phyloP scores from a whole-genome alignment of 345 rosid species.

The Camelina laxa region DNA sequence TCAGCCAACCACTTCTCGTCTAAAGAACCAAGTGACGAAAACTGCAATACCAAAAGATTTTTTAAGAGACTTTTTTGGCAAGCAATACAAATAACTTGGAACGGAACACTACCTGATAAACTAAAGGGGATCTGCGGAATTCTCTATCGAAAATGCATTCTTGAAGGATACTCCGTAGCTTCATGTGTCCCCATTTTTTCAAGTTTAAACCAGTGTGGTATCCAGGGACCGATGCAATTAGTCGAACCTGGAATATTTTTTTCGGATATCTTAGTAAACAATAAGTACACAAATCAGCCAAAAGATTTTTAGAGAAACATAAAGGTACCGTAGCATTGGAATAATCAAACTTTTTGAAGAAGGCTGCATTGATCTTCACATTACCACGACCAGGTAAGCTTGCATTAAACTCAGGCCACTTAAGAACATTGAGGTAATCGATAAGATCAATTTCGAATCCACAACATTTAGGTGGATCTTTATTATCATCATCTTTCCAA shows the following conservation, averaged over 20 bases:
- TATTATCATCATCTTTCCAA: conserved; percentile 69
- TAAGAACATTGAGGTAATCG: conserved; percentile 80
- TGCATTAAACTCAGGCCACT: conserved; percentile 86
- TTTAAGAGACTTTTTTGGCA: not conserved
- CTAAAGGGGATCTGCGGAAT: conserved; percentile 77
- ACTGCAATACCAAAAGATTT: conserved; percentile 48
- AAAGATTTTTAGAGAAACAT: conserved; percentile 5
- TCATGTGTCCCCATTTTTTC: conserved; percentile 96
- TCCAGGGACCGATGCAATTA: conserved; percentile 94
- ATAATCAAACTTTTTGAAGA: conserved; percentile 86
- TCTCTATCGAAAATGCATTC: conserved; percentile 76
- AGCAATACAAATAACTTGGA: not conserved
- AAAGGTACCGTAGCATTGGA: conserved; percentile 61
- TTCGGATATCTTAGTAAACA: conserved; percentile 7
- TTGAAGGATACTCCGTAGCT: conserved; percentile 69
- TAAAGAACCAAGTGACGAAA: conserved; percentile 93
- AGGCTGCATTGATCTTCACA: conserved; percentile 68
- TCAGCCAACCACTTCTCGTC: conserved; percentile 97
- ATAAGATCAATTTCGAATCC: conserved; percentile 84
- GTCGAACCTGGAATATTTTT: conserved; percentile 61
- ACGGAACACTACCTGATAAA: conserved; percentile 73
- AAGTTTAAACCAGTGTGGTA: conserved; percentile 79
- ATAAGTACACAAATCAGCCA: not conserved
- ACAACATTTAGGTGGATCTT: conserved; percentile 49
- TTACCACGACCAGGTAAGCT: conserved; percentile 63